Evolutionary conservation across 306 rosid genomes (phyloP).

Genomic region (Acacia melanoxylon): DNA sequence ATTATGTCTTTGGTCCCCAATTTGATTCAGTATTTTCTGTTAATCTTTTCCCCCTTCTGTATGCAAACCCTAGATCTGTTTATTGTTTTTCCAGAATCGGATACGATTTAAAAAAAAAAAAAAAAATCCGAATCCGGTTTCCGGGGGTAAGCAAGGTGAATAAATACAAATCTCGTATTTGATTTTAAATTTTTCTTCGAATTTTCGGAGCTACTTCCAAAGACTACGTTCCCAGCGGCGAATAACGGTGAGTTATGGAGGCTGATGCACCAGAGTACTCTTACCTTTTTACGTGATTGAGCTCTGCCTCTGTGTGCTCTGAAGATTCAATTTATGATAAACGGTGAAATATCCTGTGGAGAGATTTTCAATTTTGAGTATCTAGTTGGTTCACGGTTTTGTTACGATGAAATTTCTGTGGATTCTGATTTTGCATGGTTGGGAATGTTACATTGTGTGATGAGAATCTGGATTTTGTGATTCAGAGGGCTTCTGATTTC

Average conservation of each 20-base stretch:
- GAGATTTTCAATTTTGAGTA: neutral
- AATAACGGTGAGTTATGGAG: neutral
- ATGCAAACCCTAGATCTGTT: neutral
- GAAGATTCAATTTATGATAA: no score
- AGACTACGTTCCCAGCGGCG: neutral
- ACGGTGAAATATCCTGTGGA: neutral
- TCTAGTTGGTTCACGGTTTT: neutral
- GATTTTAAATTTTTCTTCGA: neutral
- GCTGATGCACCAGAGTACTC: neutral
- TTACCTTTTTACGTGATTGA: neutral
- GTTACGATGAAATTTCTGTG: neutral
- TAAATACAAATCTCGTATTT: neutral
- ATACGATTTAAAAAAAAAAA: neutral
- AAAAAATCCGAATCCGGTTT: neutral
- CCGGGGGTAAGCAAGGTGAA: neutral
- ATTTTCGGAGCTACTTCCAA: neutral
- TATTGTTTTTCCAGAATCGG: neutral
- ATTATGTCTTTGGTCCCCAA: neutral
- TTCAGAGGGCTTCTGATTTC: neutral
- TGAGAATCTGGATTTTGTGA: slow-evolving; percentile 1
- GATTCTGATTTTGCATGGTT: neutral
- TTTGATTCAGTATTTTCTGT: neutral
- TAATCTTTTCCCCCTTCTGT: neutral
- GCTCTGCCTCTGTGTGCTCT: neutral
- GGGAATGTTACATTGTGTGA: neutral